Evolutionary conservation across 1,139 yeast species (phyloP).

Genomic region (Taphrina populina): DNA sequence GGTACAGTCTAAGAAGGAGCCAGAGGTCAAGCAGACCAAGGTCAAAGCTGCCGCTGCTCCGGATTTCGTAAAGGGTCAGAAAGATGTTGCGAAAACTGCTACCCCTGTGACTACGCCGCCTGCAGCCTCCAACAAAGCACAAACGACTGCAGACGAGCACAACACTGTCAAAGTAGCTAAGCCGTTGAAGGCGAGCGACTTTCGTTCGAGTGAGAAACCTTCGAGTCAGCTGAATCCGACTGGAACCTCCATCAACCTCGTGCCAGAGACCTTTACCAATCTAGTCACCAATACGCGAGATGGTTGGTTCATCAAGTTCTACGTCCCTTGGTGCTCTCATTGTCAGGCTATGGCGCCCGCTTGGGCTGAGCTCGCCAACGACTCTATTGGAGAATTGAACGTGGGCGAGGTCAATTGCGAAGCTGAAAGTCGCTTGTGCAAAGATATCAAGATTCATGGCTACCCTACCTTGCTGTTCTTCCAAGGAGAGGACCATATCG

Average conservation of each 20-base stretch:
- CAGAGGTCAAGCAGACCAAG: slow-evolving; percentile 1
- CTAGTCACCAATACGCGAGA: slow-evolving; percentile 41
- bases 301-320: slow-evolving; percentile 50
- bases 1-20: neutral
- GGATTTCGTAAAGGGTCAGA: neutral
- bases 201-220: neutral
- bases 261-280: slow-evolving; percentile 38
- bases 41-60: neutral
- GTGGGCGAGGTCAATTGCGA: slow-evolving; percentile 50
- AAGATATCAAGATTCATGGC: slow-evolving; percentile 42
- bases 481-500: slow-evolving; percentile 43
- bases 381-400: slow-evolving; percentile 44
- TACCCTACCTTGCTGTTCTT: slow-evolving; percentile 46
- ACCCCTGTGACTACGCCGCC: neutral
- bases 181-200: slow-evolving; percentile 2
- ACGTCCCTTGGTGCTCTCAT: slow-evolving; percentile 48
- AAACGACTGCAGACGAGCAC: slow-evolving; percentile 1
- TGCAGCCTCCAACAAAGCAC: neutral
- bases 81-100: too few species aligned
- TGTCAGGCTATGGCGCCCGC: slow-evolving; percentile 46
- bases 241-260: slow-evolving; percentile 40
- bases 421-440: slow-evolving; percentile 44
- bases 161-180: neutral
- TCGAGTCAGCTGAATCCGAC: slow-evolving; percentile 35
- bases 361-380: slow-evolving; percentile 46